These are phyloP conservation scores for Leccinum subspadiceum DNA, from an alignment of 1,284 basidiomycete genomes.

Conservation along the genomic window DNA sequence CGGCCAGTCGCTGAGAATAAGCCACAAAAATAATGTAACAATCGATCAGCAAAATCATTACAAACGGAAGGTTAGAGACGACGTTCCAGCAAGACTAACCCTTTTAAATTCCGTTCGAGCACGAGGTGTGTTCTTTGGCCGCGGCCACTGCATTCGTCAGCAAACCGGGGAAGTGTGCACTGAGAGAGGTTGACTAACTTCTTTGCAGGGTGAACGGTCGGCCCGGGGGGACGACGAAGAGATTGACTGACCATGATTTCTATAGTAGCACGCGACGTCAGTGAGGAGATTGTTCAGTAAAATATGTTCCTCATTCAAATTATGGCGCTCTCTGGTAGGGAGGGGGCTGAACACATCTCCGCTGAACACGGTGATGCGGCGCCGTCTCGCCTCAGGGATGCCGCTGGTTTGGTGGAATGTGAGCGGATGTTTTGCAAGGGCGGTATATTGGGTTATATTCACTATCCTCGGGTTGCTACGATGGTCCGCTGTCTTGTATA, in stretches of 20 bases:
- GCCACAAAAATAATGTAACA: not conserved
- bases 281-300: conserved; percentile 14
- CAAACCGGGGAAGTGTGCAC: conserved; percentile 12
- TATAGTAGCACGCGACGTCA: conserved; percentile 14
- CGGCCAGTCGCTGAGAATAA: not conserved
- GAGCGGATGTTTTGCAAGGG: conserved; percentile 5
- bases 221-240: not conserved
- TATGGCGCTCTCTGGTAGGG: conserved; percentile 18
- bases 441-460: conserved; percentile 6
- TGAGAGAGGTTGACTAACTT: conserved; percentile 2
- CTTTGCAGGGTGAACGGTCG: not conserved
- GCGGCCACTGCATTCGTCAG: conserved; percentile 11
- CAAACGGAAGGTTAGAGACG: not conserved
- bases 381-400: not conserved
- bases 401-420: conserved; percentile 5
- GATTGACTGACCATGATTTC: conserved; percentile 6
- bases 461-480: no score
- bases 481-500: no score
- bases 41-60: not conserved
- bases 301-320: conserved; percentile 18
- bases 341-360: conserved; percentile 23
- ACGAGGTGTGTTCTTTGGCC: conserved; percentile 7
- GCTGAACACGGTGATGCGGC: conserved; percentile 7
- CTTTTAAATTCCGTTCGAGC: conserved; percentile 5
- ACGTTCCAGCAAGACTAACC: conserved; percentile 14